Base-by-base conservation (phyloP, 2,329 filamentous ascomycete genomes). In the Allantophomopsis cytisporea region DNA sequence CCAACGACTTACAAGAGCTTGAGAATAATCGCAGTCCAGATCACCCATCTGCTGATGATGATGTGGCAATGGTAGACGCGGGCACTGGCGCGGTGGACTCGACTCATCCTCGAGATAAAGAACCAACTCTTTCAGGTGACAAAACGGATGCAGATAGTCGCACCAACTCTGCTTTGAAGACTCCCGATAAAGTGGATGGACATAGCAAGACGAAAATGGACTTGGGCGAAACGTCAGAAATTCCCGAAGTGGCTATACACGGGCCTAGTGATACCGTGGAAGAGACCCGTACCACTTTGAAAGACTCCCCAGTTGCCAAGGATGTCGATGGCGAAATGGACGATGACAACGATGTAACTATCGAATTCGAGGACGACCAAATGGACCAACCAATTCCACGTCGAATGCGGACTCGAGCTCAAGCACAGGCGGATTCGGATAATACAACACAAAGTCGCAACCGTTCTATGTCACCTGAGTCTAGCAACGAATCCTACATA, bases 371-470 rank as follows among this genome's bases (percentile, higher is more conserved):
- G 12, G 63, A 65, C 37, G 58, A 55, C 35, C 60, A 59, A 21
- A 63, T 62, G 20, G 62, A 63, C 31, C 56, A 59, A 40, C 56
- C 61, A 21, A 60, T 59, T 37, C 57, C 63, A 21, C 68, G 65
- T 52, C 64, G 66, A 35, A 73, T 74, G 69, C 70, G 68, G 11
- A 73, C 69, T 3, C 62, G 69, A 38, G 65, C 65, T 15, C 63
- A 67, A 47, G 68, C 68, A 31, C 64, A 69, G 45, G 65, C 62
- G 35, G 56, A 56, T 28, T 59, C 55, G 17, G 55, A 55, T 45
- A 48, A 60, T 49, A 41, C 55, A 37, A 44, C 49, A 11, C 45
- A 51, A 46, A 56, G 42, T 52, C 54, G 43, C 46, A 52, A 38
- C 46, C 58, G 43, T 38, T 56, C 54, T n/a, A 40, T 44, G 18